These are phyloP conservation scores for Paecilomyces variotii DNA, from an alignment of 2,329 filamentous ascomycete species.

Conservation along the genomic window DNA sequence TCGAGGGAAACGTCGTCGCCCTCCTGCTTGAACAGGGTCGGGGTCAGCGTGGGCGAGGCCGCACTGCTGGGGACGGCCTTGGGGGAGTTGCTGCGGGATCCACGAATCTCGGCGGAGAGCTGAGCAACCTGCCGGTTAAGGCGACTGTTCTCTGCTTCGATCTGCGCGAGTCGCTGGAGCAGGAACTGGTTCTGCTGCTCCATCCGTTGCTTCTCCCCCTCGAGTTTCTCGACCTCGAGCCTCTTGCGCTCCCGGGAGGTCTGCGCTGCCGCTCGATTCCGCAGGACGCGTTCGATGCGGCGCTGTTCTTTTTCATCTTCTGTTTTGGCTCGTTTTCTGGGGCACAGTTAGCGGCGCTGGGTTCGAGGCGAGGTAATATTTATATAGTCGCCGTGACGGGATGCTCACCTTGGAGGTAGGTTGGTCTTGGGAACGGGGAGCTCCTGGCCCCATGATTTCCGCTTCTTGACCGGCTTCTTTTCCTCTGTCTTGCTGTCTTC, in stretches of 20 bases:
- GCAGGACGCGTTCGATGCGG: conserved; percentile 90
- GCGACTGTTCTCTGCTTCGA: conserved; percentile 47
- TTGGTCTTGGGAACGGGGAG: conserved; percentile 95
- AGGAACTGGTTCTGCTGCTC: conserved; percentile 67
- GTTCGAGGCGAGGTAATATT: background rate
- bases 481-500: conserved; percentile 34
- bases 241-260: conserved; percentile 93
- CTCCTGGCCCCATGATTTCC: conserved; percentile 98
- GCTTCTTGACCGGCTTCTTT: conserved; percentile 79
- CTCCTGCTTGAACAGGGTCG: conserved; percentile 38
- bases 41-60: conserved; percentile 32
- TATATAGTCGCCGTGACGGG: background rate
- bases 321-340: conserved; percentile 91
- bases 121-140: conserved; percentile 44
- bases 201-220: conserved; percentile 54
- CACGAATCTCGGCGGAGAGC: conserved; percentile 39
- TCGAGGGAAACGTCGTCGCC: conserved; percentile 33
- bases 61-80: conserved; percentile 26
- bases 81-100: conserved; percentile 32
- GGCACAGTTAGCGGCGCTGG: conserved; percentile 7
- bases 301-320: conserved; percentile 98
- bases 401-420: conserved; percentile 70
- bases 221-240: conserved; percentile 76
- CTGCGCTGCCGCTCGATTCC: conserved; percentile 91
- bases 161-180: conserved; percentile 53